These are phyloP conservation scores for Hygrophorus pudorinus DNA, from an alignment of 768 basidiomycete species.

Conservation along the genomic window DNA sequence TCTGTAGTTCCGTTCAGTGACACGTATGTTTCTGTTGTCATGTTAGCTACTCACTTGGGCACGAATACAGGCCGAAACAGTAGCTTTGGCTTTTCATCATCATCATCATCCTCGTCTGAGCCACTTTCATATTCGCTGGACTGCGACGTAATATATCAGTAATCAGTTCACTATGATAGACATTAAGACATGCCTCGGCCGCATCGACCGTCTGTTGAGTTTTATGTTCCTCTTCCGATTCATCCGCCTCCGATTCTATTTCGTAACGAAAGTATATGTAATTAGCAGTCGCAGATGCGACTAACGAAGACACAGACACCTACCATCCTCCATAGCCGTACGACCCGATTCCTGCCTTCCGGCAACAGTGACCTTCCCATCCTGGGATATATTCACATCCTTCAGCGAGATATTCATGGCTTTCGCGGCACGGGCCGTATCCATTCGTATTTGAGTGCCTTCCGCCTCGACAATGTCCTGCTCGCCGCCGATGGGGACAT, in stretches of 20 bases:
- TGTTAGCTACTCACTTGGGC: constrained; percentile 53
- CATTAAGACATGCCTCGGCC: constrained; percentile 24
- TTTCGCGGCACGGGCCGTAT: constrained; percentile 27
- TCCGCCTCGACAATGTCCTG: constrained; percentile 43
- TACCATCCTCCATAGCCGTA: constrained; percentile 52
- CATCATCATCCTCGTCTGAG: constrained; percentile 66
- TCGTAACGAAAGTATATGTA: constrained; percentile 11
- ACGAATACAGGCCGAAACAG: constrained; percentile 91
- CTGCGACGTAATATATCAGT: constrained; percentile 25
- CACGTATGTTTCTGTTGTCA: neutral
- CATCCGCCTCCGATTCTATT: constrained; percentile 39
- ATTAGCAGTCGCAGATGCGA: constrained; percentile 10
- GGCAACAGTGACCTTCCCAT: constrained; percentile 72
- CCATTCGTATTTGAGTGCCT: constrained; percentile 29
- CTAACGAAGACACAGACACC: constrained; percentile 9
- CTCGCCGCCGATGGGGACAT: constrained; percentile 51
- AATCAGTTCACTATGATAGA: neutral
- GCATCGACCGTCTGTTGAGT: constrained; percentile 17
- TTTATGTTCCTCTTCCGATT: constrained; percentile 20
- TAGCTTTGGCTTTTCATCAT: constrained; percentile 65
- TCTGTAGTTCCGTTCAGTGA: constrained; percentile 27
- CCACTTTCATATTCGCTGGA: constrained; percentile 84
- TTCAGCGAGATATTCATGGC: constrained; percentile 66
- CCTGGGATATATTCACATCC: constrained; percentile 72
- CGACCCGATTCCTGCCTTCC: constrained; percentile 72